Evolutionary conservation across 306 rosid species (phyloP).

Genomic region (Fagus sylvatica): DNA sequence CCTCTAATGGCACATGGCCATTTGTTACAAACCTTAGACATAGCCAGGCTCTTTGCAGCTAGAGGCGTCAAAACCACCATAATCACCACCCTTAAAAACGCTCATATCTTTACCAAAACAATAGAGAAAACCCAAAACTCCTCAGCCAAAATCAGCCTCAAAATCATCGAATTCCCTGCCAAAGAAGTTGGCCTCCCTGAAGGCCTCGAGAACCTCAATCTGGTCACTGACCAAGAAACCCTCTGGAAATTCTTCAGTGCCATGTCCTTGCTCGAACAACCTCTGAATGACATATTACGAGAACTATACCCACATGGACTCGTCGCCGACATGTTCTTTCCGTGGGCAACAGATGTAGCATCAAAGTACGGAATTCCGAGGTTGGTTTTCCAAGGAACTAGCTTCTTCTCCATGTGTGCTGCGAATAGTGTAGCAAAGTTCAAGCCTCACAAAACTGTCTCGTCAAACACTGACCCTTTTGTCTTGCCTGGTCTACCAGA

Average conservation of each 20-base stretch:
- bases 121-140: neutral
- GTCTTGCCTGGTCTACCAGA: constrained; percentile 31
- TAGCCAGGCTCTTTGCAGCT: constrained; percentile 9
- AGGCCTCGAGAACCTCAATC: neutral
- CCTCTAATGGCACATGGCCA: constrained; percentile 16
- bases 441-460: constrained; percentile 22
- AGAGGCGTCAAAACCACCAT: constrained; percentile 5
- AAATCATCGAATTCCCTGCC: constrained; percentile 2
- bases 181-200: constrained; percentile 7
- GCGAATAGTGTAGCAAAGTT: neutral
- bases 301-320: constrained; percentile 9
- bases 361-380: constrained; percentile 26
- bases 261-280: neutral
- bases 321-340: constrained; percentile 19
- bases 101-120: neutral
- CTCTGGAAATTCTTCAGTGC: neutral
- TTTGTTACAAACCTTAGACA: constrained; percentile 4
- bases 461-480: constrained; percentile 32
- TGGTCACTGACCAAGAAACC: neutral
- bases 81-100: constrained; percentile 3
- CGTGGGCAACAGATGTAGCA: constrained; percentile 24
- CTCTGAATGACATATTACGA: neutral
- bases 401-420: constrained; percentile 26
- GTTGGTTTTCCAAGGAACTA: constrained; percentile 26
- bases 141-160: constrained; percentile 1